Evolutionary conservation across 2,329 filamentous ascomycete species (phyloP), one percentile per base, ranked within the genome.

Genomic region (Colletotrichum viniferum): DNA sequence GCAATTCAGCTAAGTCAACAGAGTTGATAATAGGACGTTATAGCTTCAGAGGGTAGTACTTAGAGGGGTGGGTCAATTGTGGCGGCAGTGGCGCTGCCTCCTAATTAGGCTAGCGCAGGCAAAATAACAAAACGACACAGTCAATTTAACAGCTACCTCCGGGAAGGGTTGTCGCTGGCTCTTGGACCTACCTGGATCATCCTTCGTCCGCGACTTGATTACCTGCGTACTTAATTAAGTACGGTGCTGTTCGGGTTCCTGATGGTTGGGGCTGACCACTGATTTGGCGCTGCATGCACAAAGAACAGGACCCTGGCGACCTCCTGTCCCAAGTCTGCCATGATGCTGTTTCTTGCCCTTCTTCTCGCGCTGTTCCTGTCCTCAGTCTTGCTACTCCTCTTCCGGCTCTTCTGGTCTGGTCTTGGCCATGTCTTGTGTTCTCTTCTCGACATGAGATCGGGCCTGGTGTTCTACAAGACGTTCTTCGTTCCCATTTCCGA

Each of bases 111-210:
- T n/a, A n/a, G n/a, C n/a, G n/a, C n/a, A n/a, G n/a, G n/a, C n/a
- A n/a, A n/a, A n/a, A n/a, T n/a, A n/a, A n/a, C n/a, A n/a, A n/a
- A n/a, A n/a, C n/a, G n/a, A n/a, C n/a, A n/a, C n/a, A n/a, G n/a
- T n/a, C n/a, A n/a, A n/a, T n/a, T n/a, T n/a, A n/a, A n/a, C n/a
- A n/a, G n/a, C n/a, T 38, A 48, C 52, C 43, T 52, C 43, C 43
- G 43, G 34, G 55, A 60, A 71, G 32, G 64, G 58, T 66, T 72
- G 62, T 21, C 58, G 63, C 63, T 73, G 58, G 69, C 64, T 58
- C 69, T 73, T 66, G 73, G 70, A n/a, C 65, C 66, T 76, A 58
- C 65, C 61, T 76, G 71, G 71, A 74, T 74, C 74, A 74, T 66
- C 71, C 74, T 69, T 73, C 58, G 56, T 70, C 43, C 69, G 30